These are phyloP conservation scores for Miscanthus lutarioriparius DNA, from an alignment of 176 grass and related monocot species.

Conservation along the genomic window DNA sequence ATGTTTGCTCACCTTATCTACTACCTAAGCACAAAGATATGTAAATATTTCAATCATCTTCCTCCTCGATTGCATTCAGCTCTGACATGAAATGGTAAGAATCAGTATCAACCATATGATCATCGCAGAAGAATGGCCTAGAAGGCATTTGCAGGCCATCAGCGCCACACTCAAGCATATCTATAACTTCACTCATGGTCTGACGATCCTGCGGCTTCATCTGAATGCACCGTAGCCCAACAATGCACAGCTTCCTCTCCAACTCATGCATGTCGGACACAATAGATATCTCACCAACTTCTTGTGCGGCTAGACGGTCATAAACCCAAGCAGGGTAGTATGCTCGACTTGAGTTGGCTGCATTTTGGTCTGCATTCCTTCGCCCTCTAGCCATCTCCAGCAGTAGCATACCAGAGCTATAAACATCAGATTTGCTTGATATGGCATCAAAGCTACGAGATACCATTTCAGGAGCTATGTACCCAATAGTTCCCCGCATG, in stretches of 20 bases:
- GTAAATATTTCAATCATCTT: background rate
- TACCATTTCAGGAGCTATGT: no score
- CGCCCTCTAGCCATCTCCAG: slow-evolving; percentile 47
- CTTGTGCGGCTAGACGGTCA: slow-evolving; percentile 19
- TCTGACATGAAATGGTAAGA: background rate
- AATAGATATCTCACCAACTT: slow-evolving; percentile 1
- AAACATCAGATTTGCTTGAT: slow-evolving; percentile 47
- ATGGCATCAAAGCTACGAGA: slow-evolving; percentile 35
- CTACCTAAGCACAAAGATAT: background rate
- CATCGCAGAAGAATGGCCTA: slow-evolving; percentile 2
- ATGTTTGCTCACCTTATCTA: background rate
- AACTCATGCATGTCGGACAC: background rate
- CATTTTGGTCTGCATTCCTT: slow-evolving; percentile 15
- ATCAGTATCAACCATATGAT: background rate
- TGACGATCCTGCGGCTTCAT: slow-evolving; percentile 11
- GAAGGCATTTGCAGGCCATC: background rate
- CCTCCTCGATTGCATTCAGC: background rate
- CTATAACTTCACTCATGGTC: slow-evolving; percentile 34
- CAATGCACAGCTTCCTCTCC: slow-evolving; percentile 33
- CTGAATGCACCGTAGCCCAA: slow-evolving; percentile 50
- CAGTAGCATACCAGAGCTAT: slow-evolving; percentile 52
- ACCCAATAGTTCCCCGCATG: slow-evolving; percentile 7
- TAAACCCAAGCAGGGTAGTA: slow-evolving; percentile 44
- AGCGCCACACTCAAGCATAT: background rate
- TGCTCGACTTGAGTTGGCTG: background rate